Evolutionary conservation across 1,284 basidiomycete genomes (phyloP).

Genomic region (Marasmius fiardii): DNA sequence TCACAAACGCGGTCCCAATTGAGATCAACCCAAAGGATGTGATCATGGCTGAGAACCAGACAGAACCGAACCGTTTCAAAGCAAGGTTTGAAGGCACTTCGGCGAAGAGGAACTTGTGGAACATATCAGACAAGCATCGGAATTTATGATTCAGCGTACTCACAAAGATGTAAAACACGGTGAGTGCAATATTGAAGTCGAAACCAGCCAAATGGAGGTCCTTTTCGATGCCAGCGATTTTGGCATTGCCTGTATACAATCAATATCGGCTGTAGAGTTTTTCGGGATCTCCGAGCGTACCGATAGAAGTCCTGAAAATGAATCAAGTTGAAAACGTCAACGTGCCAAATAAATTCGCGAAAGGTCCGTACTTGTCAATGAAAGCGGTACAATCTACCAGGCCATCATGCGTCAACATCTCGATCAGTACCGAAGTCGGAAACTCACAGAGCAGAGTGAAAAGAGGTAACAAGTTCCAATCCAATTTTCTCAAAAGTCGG

Average conservation of each 20-base stretch:
- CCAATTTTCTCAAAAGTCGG: conserved; percentile 33
- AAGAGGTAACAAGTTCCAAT: conserved; percentile 32
- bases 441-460: conserved; percentile 38
- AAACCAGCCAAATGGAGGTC: conserved; percentile 40
- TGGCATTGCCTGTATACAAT: conserved; percentile 34
- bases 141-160: conserved; percentile 34
- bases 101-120: conserved; percentile 31
- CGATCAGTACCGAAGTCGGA: not conserved
- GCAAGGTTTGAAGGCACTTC: conserved; percentile 44
- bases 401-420: not conserved
- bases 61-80: conserved; percentile 37
- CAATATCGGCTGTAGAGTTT: not conserved
- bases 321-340: not conserved
- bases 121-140: conserved; percentile 23
- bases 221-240: conserved; percentile 41
- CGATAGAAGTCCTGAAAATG: conserved; percentile 23
- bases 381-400: conserved; percentile 35
- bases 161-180: conserved; percentile 38
- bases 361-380: conserved; percentile 29
- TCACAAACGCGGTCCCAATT: conserved; percentile 42
- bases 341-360: not conserved
- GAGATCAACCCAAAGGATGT: conserved; percentile 35
- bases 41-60: conserved; percentile 36
- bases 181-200: conserved; percentile 40
- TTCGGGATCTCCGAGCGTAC: conserved; percentile 9